Evolutionary conservation across 768 basidiomycete genomes (phyloP), one percentile per base, ranked within the genome.

Genomic region (Phaffia tasmanica): DNA sequence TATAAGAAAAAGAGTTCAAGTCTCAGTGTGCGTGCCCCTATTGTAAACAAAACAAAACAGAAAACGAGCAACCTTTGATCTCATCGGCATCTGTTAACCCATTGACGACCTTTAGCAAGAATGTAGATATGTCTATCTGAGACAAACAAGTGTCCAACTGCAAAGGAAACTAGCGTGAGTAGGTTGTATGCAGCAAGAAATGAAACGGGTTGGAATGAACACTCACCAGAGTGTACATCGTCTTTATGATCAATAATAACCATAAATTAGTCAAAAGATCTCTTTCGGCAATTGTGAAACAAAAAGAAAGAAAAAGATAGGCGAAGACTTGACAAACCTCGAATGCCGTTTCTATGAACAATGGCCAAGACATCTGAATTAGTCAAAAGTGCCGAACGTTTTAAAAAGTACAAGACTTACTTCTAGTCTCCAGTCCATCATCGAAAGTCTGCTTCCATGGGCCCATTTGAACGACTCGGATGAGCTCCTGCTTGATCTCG

Each of bases 361-460:
- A 30, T n/a, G 35, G 32, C 15, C 30, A 59, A 54, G 11, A 9
- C 5, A 19, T 5, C 18, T 30, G 25, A 8, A 57, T 27, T 6
- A 29, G 60, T 59, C 49, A 32, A 49, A 11, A n/a, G 19, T 9
- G 14, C 16, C 15, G 2, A 27, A 35, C 23, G 51, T 1, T 29
- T 16, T 4, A 23, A 16, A n/a, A 32, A 47, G 14, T 3, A 51
- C 8, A 19, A 60, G 30, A 56, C 42, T 72, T 69, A 69, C 97
- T 98, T 67, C 95, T 85, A 25, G 92, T 86, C 70, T 98, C 94
- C 50, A 98, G 81, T 57, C 95, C 95, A 70, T 98, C 93, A 72
- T 99, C 95, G 62, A 95, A 89, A 75, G 88, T 91, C 78, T 94
- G 90, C 30, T 86, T 88, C 91, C 91, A 95, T 2, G 92, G 91